Base-by-base conservation (phyloP, 495 filamentous ascomycete species). In the Talaromyces proteolyticus region DNA sequence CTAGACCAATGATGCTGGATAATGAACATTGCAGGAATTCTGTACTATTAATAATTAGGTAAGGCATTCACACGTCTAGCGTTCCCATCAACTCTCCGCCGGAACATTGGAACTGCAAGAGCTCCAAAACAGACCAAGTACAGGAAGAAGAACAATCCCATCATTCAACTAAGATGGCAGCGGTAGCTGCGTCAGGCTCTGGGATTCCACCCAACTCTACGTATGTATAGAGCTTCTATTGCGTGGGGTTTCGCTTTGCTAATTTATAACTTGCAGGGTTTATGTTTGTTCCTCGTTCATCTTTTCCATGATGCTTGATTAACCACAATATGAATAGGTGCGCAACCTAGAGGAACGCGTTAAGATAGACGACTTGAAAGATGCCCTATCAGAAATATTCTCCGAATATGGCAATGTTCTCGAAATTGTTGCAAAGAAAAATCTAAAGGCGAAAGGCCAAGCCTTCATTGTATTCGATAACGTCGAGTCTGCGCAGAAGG, bases 381-480 rank as follows among this genome's bases (percentile, higher is more conserved):
- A 85, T 55, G 78, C 88, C 0, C 76, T 97, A 19, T 60, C 61
- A 4, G 81, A 86, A 57, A 80, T 97, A 61, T 99, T 99, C 72
- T 80, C 80, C 41, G 89, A 96, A 61, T 96, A 90, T 67, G 93
- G 93, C 60, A 87, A 76, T 49, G 79, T 99, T 58, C 70, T 97
- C 57, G 93, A 99, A 51, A 81, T 99, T 51, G 80, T 97, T 48
- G 90, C 90, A 36, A 97, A 97, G 75, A 86, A 77, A 42, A 95
- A 92, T 62, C 73, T 97, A 26, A 90, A 88, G 60, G 87, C 89
- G 49, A 96, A 94, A 66, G 93, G 93, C 40, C 93, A 99, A 69
- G 93, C 93, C 5, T 99, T 99, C 65, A 72, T 99, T 49, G 91
- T 99, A 47, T 97, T 90, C 66, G 91, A 95, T 55, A 81, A 73